Base-by-base conservation (phyloP, 371 early-diverging fungal species). In the Mortierella sp. region DNA sequence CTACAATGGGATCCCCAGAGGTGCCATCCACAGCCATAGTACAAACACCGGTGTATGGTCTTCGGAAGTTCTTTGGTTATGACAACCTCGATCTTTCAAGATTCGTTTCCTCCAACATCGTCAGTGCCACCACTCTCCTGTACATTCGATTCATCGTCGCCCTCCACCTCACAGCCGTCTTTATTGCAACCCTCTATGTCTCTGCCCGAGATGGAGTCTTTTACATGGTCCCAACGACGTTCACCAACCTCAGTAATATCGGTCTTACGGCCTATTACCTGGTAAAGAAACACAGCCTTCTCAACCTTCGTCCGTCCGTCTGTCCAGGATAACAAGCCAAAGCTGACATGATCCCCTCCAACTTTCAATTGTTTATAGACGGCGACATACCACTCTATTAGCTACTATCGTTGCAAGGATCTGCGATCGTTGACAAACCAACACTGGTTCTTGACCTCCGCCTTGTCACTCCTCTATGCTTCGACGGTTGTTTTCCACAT, bases 161-260 rank as follows among this genome's bases (percentile, higher is more conserved):
- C 25, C 39, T 69, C 19, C 77, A 76, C 28, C 59, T 76, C 19
- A 44, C 55, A 2, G 70, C 70, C 2, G 77, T 76, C 52, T 76
- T 76, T 39, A 65, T 76, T 28, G 70, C 77, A 8, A 76, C 77
- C 1, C 63, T 76, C 12, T 69, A 69, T 21, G 77, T 76, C 34
- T 76, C 77, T 29, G 77, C 66, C 14, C 57, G 77, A 40, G 77
- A 65, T 21, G 40, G 69, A 0, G 66, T 69, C 49, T 76, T 76
- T 57, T 76, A 76, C 54, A 76, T 69, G 77, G 77, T 76, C 25
- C 70, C 70, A 8, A 76, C 77, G 14, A 76, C 77, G 1, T 76
- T 76, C 49, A 76, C 77, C 52, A 69, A 69, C 52, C 66, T 76
- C 22, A 76, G 77, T 43, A 76, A 76, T 41, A 69, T 76, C 16